A percentile compares a stretch with the other conserved stretches of the same genome.
These are phyloP conservation scores for Colletotrichum eremochloae DNA, from an alignment of 2,329 filamentous ascomycete species.

Conservation along the genomic window DNA sequence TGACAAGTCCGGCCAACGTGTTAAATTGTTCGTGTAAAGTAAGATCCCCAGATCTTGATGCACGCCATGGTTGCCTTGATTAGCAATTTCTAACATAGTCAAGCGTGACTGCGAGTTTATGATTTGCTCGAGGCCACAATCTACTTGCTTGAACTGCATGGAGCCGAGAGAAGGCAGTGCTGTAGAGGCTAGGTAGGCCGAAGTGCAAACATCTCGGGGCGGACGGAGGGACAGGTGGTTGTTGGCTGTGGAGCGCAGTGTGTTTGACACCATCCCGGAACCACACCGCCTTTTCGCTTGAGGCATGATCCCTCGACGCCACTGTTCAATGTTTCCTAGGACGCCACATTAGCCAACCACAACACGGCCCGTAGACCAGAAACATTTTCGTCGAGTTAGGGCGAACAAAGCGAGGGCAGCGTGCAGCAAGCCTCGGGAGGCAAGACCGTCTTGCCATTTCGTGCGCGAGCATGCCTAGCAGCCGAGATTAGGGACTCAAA, in stretches of 20 bases:
- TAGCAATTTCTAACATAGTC: conserved; percentile 6
- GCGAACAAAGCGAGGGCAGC: conserved; percentile 9
- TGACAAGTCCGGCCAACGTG: neutral
- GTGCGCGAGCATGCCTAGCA: neutral
- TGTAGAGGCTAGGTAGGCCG: conserved; percentile 1
- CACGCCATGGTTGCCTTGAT: conserved; percentile 38
- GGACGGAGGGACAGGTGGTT: conserved; percentile 23
- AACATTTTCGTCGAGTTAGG: conserved; percentile 1
- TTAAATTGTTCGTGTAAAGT: conserved; percentile 5
- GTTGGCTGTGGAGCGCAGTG: conserved; percentile 33
- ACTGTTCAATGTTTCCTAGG: conserved; percentile 17
- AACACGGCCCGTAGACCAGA: neutral
- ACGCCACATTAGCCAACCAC: conserved; percentile 4
- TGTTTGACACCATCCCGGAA: conserved; percentile 36
- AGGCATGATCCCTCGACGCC: conserved; percentile 37
- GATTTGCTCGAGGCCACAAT: conserved; percentile 20
- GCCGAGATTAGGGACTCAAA: neutral
- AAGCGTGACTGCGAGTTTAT: neutral
- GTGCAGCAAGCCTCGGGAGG: conserved; percentile 6
- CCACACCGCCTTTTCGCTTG: conserved; percentile 45
- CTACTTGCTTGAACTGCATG: conserved; percentile 17
- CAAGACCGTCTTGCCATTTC: neutral
- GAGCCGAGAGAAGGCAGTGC: neutral
- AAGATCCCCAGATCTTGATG: conserved; percentile 37
- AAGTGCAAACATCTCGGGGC: conserved; percentile 18